A percentile compares a stretch with the other conserved stretches of the same genome.
These are phyloP conservation scores for Lachnellula subtilissima DNA, from an alignment of 2,329 filamentous ascomycete genomes.

Conservation along the genomic window DNA sequence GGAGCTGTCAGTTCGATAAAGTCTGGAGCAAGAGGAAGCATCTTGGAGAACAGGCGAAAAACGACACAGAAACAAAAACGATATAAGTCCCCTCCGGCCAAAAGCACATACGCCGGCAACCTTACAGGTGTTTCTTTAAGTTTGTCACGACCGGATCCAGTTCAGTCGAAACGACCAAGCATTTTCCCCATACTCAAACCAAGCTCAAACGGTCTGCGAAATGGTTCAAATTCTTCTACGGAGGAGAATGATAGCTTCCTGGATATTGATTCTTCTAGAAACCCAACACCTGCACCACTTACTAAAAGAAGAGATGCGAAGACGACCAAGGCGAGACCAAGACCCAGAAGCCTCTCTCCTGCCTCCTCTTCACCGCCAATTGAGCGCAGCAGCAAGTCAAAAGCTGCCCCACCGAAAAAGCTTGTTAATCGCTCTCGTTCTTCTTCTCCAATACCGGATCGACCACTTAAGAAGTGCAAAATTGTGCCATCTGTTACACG, in stretches of 20 bases:
- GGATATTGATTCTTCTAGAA: neutral
- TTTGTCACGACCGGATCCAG: slow-evolving; percentile 12
- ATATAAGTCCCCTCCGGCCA: slow-evolving; percentile 14
- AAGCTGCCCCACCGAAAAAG: neutral
- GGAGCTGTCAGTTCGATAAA: neutral
- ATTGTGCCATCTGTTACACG: neutral
- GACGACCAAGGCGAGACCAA: neutral
- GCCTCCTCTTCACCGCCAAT: neutral
- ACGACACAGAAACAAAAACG: slow-evolving; percentile 6
- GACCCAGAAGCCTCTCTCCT: neutral
- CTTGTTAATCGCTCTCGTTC: neutral
- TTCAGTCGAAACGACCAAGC: neutral
- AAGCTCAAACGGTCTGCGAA: neutral
- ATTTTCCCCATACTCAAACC: neutral
- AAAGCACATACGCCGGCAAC: slow-evolving; percentile 26
- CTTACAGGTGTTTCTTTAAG: slow-evolving; percentile 25
- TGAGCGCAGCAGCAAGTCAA: neutral
- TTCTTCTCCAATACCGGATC: neutral
- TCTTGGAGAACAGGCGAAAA: neutral
- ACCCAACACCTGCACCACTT: neutral
- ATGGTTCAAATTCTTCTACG: neutral
- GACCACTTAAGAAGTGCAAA: neutral
- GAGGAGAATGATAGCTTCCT: neutral
- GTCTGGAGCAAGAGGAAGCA: neutral
- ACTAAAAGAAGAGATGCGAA: neutral